These are phyloP conservation scores for Trametes elegans DNA, from an alignment of 768 basidiomycete species.

Conservation along the genomic window DNA sequence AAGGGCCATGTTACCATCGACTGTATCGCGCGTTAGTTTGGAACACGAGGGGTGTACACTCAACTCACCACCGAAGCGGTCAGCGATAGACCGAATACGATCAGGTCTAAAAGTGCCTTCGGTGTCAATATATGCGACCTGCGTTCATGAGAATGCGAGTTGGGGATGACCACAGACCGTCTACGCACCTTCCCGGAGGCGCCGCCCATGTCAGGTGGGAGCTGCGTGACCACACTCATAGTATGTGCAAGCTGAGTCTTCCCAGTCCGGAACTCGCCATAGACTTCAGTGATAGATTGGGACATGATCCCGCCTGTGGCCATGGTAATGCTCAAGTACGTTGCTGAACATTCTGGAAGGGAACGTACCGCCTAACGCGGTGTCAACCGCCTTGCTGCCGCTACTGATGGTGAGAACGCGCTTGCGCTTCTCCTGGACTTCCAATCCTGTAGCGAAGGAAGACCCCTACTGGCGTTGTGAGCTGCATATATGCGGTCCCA, in stretches of 20 bases:
- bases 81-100: slow-evolving; percentile 86
- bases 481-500: not conserved
- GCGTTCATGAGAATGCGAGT: not conserved
- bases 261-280: slow-evolving; percentile 94
- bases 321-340: not conserved
- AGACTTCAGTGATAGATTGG: slow-evolving; percentile 95
- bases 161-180: not conserved
- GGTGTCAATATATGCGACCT: slow-evolving; percentile 93
- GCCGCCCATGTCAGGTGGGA: slow-evolving; percentile 87
- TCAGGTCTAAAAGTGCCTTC: slow-evolving; percentile 97
- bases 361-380: slow-evolving; percentile 75
- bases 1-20: slow-evolving; percentile 82
- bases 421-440: slow-evolving; percentile 84
- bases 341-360: not conserved
- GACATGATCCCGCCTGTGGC: slow-evolving; percentile 82
- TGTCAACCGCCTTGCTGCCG: slow-evolving; percentile 89
- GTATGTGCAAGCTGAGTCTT: slow-evolving; percentile 97
- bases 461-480: slow-evolving; percentile 61
- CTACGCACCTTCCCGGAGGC: slow-evolving; percentile 75
- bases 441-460: slow-evolving; percentile 87
- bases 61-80: slow-evolving; percentile 65
- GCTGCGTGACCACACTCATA: slow-evolving; percentile 86
- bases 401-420: slow-evolving; percentile 84
- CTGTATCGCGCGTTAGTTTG: slow-evolving; percentile 26
- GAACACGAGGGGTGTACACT: too few relatives aligned